phyloP scores from a whole-genome alignment of 2,329 filamentous ascomycete species.

The Colletotrichum spaethianum region DNA sequence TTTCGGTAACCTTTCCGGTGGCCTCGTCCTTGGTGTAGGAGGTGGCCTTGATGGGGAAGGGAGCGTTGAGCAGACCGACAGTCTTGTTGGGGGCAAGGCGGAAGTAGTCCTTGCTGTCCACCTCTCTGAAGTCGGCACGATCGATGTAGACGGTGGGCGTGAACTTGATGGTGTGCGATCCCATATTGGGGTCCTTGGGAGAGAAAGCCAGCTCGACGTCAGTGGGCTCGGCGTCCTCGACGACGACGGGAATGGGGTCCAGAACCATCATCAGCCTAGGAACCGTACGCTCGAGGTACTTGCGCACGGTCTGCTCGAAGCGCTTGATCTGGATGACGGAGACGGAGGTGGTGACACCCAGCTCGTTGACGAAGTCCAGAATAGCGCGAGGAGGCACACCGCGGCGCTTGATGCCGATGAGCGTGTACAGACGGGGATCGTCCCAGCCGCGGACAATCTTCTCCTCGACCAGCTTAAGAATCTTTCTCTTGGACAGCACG shows the following conservation, averaged over 20 bases:
- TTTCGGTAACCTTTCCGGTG: constrained; percentile 75
- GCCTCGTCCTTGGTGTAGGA: constrained; percentile 77
- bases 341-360: constrained; percentile 88
- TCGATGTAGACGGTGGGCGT: constrained; percentile 90
- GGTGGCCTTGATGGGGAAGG: constrained; percentile 79
- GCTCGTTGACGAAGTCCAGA: constrained; percentile 89
- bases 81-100: constrained; percentile 83
- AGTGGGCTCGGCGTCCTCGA: constrained; percentile 83
- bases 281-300: constrained; percentile 89
- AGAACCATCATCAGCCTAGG: constrained; percentile 91
- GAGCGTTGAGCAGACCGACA: constrained; percentile 81
- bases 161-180: constrained; percentile 72
- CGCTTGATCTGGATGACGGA: constrained; percentile 84
- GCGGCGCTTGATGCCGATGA: constrained; percentile 85
- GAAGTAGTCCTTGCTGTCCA: constrained; percentile 83
- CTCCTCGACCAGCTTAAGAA: constrained; percentile 83
- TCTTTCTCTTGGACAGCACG: constrained; percentile 88
- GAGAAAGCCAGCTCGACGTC: constrained; percentile 80
- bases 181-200: constrained; percentile 81
- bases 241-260: constrained; percentile 85
- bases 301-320: constrained; percentile 89
- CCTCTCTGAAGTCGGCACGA: constrained; percentile 82
- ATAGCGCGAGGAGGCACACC: constrained; percentile 92
- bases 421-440: constrained; percentile 89
- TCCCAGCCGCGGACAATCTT: constrained; percentile 90